phyloP scores from a whole-genome alignment of 441 rosid species.

The Biscutella auriculata region DNA sequence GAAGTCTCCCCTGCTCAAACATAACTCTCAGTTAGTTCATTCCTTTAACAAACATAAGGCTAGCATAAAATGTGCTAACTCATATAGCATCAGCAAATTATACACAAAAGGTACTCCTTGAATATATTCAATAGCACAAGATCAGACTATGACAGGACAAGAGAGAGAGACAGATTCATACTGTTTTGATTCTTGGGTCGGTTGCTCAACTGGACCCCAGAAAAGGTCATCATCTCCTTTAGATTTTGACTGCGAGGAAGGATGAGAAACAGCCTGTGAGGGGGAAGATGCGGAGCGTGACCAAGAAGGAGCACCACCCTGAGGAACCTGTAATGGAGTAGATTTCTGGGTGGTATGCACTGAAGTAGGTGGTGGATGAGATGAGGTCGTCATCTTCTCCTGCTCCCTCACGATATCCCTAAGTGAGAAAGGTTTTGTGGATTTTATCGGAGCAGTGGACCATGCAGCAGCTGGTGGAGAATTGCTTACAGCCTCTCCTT shows the following conservation, averaged over 20 bases:
- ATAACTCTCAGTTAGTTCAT: conserved; percentile 1
- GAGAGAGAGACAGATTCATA: neutral
- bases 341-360: conserved; percentile 45
- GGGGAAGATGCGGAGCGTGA: conserved; percentile 50
- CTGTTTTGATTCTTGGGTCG: conserved; percentile 48
- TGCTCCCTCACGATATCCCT: conserved; percentile 93
- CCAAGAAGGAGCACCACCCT: conserved; percentile 41
- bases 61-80: neutral
- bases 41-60: neutral
- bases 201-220: conserved; percentile 88
- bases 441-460: conserved; percentile 66
- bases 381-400: conserved; percentile 46
- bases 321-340: conserved; percentile 39
- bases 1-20: conserved; percentile 47
- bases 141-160: conserved; percentile 1
- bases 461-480: conserved; percentile 66
- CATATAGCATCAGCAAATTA: neutral
- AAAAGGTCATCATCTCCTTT: conserved; percentile 82
- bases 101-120: neutral
- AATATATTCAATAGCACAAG: neutral
- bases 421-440: conserved; percentile 56
- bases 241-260: conserved; percentile 46
- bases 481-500: conserved; percentile 45
- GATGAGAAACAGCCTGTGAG: conserved; percentile 44
- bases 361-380: conserved; percentile 36